Base-by-base conservation (phyloP, 2,329 filamentous ascomycete genomes). In the Xylariales sp. region DNA sequence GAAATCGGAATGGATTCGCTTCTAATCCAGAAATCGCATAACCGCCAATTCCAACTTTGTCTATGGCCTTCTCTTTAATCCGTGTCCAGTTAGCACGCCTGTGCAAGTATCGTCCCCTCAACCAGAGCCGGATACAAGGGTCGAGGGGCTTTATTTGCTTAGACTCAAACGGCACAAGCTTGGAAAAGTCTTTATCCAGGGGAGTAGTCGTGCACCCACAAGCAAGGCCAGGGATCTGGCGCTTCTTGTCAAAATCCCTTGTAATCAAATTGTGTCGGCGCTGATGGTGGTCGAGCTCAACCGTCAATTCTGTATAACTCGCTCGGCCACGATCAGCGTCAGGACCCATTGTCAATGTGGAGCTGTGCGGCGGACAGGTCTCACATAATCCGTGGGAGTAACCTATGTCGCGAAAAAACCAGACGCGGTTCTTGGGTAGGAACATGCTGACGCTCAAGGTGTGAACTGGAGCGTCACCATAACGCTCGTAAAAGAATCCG, bases 391-490 rank as follows among this genome's bases (percentile, higher is more conserved):
- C 63, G 48, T 67, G 65, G 31, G 66, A 57, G 43, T 67, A 67
- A 7, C 65, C 63, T 32, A 69, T 63, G 44, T 68, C 67, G 39
- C 66, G 56, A 46, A 75, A 72, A 49, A 63, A 75, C 65, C 71
- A 72, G 27, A 76, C 62, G 41, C 66, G 66, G 40, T 62, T 63
- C 41, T 68, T 69, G 4, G 72, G 67, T 5, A 74, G 52, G 40
- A 78, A 72, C 58, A 78, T 66, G 42, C 64, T 71, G 34, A 74
- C 68, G 31, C 69, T 74, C 17, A 77, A 57, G n/a, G 71, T 76
- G 44, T 74, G 71, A 10, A 76, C 61, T 11, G 70, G 66, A 13
- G 72, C 66, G 40, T 73, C 69, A 13, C 63, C 64, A 41, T 68
- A 64, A 10, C 66, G 57, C 46, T 66, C 62, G 40, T 70, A 67